These are phyloP conservation scores for Pseudocercospora pini-densiflorae DNA, from an alignment of 2,329 filamentous ascomycete genomes.

Conservation along the genomic window DNA sequence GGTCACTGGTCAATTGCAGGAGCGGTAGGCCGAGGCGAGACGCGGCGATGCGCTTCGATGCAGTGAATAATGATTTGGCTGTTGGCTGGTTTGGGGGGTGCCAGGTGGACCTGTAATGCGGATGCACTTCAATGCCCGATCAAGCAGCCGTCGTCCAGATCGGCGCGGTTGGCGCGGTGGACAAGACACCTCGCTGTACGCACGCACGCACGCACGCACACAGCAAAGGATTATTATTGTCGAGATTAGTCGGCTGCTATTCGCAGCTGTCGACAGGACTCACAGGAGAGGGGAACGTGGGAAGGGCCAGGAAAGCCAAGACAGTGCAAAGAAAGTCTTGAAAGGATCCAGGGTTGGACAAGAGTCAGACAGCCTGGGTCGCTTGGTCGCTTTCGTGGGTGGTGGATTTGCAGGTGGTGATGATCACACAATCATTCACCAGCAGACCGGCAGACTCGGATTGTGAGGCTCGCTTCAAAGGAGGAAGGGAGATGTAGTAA, in stretches of 20 bases:
- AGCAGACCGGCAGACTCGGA: background rate
- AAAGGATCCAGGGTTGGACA: slow-evolving; percentile 2
- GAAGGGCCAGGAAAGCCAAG: slow-evolving; percentile 9
- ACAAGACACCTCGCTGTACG: background rate
- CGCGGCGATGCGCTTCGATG: slow-evolving; percentile 1
- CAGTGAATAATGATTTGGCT: background rate
- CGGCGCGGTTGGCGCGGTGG: background rate
- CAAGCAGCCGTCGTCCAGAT: background rate
- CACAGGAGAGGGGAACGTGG: slow-evolving; percentile 8
- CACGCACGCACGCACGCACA: background rate
- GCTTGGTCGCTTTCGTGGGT: background rate
- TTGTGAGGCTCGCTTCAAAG: background rate
- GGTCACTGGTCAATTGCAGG: background rate
- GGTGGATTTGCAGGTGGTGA: background rate
- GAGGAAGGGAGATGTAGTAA: background rate
- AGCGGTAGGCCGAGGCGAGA: background rate
- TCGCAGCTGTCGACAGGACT: slow-evolving; percentile 6
- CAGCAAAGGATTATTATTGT: background rate
- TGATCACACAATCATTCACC: background rate
- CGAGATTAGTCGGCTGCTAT: background rate
- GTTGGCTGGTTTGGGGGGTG: background rate
- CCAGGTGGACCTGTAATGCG: background rate
- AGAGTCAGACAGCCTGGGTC: slow-evolving; percentile 1
- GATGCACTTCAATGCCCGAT: background rate
- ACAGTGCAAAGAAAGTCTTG: slow-evolving; percentile 11